These are phyloP conservation scores for Diplodia sapinea DNA, from an alignment of 2,329 filamentous ascomycete genomes.

Conservation along the genomic window DNA sequence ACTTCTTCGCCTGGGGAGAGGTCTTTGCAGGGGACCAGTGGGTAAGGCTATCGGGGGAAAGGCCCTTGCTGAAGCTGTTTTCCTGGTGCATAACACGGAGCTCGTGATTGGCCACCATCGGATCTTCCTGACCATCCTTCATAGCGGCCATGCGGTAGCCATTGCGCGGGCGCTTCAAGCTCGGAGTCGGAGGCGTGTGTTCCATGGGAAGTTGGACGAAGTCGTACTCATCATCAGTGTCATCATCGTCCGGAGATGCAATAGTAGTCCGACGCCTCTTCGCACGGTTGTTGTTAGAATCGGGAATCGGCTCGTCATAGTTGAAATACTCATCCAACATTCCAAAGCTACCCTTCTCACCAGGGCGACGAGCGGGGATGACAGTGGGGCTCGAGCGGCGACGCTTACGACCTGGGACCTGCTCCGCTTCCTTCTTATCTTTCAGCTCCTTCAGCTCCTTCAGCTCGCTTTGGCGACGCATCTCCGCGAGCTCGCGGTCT, in stretches of 20 bases:
- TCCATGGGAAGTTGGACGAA: neutral
- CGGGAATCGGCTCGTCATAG: neutral
- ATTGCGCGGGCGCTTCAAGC: constrained; percentile 24
- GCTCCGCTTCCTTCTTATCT: constrained; percentile 1
- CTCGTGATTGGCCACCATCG: constrained; percentile 10
- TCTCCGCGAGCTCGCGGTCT: neutral
- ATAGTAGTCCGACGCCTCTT: constrained; percentile 8
- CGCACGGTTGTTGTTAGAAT: neutral
- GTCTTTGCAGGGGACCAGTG: neutral
- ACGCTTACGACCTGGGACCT: constrained; percentile 14
- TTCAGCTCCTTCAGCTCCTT: neutral
- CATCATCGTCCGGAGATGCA: neutral
- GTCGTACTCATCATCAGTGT: constrained; percentile 12
- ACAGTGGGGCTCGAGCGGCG: neutral
- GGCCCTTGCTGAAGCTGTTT: constrained; percentile 24
- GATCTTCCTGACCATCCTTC: constrained; percentile 19
- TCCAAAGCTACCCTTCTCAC: constrained; percentile 25
- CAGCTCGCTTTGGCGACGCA: neutral
- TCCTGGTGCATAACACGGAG: constrained; percentile 13
- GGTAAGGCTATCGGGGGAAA: constrained; percentile 1
- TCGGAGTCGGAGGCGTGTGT: constrained; percentile 13
- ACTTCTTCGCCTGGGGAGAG: neutral
- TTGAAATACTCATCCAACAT: constrained; percentile 25
- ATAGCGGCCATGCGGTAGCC: constrained; percentile 11
- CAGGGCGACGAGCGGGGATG: constrained; percentile 26